phyloP scores from a whole-genome alignment of 352 stramenopile genomes.

The Pythium pectinolyticum region DNA sequence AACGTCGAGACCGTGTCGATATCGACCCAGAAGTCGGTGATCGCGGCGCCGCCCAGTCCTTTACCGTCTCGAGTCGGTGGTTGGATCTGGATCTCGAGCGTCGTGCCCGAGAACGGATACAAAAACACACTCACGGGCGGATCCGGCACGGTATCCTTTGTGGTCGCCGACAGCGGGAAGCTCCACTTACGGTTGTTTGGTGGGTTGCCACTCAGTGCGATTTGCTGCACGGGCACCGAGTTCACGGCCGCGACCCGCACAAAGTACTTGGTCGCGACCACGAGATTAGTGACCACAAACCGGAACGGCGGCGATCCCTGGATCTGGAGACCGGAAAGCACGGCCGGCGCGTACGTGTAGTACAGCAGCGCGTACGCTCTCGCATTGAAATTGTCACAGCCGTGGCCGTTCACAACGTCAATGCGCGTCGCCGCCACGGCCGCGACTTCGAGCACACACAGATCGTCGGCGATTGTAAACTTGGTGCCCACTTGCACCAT shows the following conservation, averaged over 20 bases:
- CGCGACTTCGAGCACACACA: conserved; percentile 45
- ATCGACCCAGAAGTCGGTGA: conserved; percentile 67
- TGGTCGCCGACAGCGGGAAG: conserved; percentile 60
- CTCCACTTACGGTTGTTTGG: conserved; percentile 93
- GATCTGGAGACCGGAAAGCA: conserved; percentile 60
- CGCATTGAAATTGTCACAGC: conserved; percentile 50
- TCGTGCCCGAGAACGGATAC: conserved; percentile 55
- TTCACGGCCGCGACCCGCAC: conserved; percentile 91
- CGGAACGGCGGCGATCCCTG: conserved; percentile 80
- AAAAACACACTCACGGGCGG: conserved; percentile 57
- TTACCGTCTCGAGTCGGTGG: conserved; percentile 65
- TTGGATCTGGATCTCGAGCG: conserved; percentile 77
- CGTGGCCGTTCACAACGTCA: conserved; percentile 26
- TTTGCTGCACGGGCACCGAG: conserved; percentile 81
- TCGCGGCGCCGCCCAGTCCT: conserved; percentile 38
- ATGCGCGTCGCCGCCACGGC: conserved; percentile 20
- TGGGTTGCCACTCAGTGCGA: conserved; percentile 74
- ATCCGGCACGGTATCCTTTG: conserved; percentile 84
- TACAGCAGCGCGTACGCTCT: conserved; percentile 56
- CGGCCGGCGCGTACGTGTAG: conserved; percentile 48
- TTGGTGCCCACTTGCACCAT: conserved; percentile 35
- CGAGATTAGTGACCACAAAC: conserved; percentile 75
- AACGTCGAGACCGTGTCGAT: conserved; percentile 76
- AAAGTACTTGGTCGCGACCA: conserved; percentile 80
- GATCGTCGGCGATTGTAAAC: conserved; percentile 55